Evolutionary conservation across 768 basidiomycete species (phyloP).

Genomic region (Roridomyces roridus): DNA sequence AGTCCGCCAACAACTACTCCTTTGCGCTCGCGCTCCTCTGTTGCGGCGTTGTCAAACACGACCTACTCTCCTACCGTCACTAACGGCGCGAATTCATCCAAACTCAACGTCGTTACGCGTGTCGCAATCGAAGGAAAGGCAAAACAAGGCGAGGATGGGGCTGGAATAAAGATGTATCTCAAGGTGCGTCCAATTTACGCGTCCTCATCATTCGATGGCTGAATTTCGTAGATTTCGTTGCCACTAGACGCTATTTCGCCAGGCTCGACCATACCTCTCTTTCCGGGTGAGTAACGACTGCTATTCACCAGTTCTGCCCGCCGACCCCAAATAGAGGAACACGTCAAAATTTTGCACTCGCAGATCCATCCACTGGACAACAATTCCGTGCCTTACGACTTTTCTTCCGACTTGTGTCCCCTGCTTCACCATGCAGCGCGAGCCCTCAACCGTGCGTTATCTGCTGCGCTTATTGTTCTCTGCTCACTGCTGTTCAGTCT

Average conservation of each 20-base stretch:
- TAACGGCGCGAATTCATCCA: constrained; percentile 7
- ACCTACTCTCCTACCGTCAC: constrained; percentile 20
- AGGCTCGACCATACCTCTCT: constrained; percentile 73
- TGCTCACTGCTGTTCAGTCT: constrained; percentile 31
- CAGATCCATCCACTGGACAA: constrained; percentile 79
- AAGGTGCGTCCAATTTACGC: constrained; percentile 52
- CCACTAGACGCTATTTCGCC: constrained; percentile 70
- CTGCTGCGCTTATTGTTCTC: not conserved
- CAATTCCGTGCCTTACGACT: constrained; percentile 76
- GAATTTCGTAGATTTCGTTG: constrained; percentile 57
- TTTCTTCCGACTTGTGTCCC: constrained; percentile 67
- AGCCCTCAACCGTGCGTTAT: constrained; percentile 54
- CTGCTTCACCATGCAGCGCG: constrained; percentile 72
- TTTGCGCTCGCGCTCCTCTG: constrained; percentile 9
- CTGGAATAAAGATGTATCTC: constrained; percentile 75
- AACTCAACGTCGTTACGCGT: constrained; percentile 60
- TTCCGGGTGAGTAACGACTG: constrained; percentile 60
- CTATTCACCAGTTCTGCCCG: not conserved
- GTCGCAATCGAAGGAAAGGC: constrained; percentile 79
- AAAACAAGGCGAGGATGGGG: constrained; percentile 68
- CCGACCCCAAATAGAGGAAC: constrained; percentile 64
- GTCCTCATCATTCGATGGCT: not conserved
- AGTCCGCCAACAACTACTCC: constrained; percentile 14
- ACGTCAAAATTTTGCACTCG: constrained; percentile 73
- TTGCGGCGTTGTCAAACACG: constrained; percentile 17